Evolutionary conservation across 176 grass and related monocot genomes (phyloP).

Genomic region (Zoysia pacifica): DNA sequence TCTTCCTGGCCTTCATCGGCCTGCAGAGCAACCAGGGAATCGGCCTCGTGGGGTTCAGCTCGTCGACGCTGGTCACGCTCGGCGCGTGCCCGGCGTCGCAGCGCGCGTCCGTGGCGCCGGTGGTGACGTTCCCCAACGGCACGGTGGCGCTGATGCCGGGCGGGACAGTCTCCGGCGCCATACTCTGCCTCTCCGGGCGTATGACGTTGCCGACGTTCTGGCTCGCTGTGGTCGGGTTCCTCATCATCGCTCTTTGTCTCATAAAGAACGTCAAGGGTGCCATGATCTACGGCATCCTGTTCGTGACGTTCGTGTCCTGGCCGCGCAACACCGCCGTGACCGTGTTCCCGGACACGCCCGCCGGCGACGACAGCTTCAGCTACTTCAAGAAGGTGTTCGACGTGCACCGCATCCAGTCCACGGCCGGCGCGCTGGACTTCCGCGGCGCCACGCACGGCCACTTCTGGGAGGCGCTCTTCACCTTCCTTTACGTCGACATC

Average conservation of each 20-base stretch:
- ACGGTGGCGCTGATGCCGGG: slow-evolving; percentile 65
- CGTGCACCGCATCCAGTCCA: slow-evolving; percentile 63
- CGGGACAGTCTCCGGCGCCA: slow-evolving; percentile 49
- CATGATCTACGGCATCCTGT: slow-evolving; percentile 82
- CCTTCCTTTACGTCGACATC: slow-evolving; percentile 86
- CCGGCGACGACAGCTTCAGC: slow-evolving; percentile 52
- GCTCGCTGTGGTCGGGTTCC: slow-evolving; percentile 67
- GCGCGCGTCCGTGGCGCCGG: slow-evolving; percentile 65
- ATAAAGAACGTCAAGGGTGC: slow-evolving; percentile 70
- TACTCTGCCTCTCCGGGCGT: slow-evolving; percentile 66
- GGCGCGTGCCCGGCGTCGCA: slow-evolving; percentile 66
- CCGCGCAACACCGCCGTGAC: slow-evolving; percentile 66
- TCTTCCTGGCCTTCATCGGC: slow-evolving; percentile 70
- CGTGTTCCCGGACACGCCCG: slow-evolving; percentile 60
- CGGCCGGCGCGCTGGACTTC: slow-evolving; percentile 72
- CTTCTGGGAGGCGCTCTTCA: slow-evolving; percentile 88
- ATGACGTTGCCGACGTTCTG: slow-evolving; percentile 81
- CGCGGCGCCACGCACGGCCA: slow-evolving; percentile 35
- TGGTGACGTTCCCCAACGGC: slow-evolving; percentile 60
- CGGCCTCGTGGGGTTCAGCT: slow-evolving; percentile 62
- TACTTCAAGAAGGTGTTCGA: slow-evolving; percentile 84
- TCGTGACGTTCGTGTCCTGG: slow-evolving; percentile 80
- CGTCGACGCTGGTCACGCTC: slow-evolving; percentile 69
- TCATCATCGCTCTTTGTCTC: slow-evolving; percentile 80
- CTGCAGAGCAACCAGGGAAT: slow-evolving; percentile 64